Percentiles rank a stretch among this genome's conserved stretches.
These are phyloP conservation scores for Candida hungchunana DNA, from an alignment of 805 yeast species.

Conservation along the genomic window DNA sequence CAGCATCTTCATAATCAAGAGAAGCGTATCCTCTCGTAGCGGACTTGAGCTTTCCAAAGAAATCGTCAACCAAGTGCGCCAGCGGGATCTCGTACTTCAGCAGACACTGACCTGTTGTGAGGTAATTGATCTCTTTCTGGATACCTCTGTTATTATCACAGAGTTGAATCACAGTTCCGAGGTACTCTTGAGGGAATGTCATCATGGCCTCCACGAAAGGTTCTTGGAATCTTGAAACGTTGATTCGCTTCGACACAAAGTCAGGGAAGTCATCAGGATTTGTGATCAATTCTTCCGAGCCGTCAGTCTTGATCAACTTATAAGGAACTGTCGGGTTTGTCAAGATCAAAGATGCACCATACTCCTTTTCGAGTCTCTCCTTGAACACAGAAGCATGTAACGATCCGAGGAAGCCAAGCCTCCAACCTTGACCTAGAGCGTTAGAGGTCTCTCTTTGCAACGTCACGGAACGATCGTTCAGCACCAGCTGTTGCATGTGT, in stretches of 20 bases:
- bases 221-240: constrained; percentile 59
- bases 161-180: constrained; percentile 81
- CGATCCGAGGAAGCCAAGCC: constrained; percentile 91
- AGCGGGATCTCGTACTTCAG: constrained; percentile 79
- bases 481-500: constrained; percentile 78
- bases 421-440: constrained; percentile 97
- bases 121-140: constrained; percentile 73
- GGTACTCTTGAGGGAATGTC: constrained; percentile 85
- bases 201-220: constrained; percentile 89
- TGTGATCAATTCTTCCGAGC: constrained; percentile 59
- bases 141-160: constrained; percentile 83
- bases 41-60: constrained; percentile 90
- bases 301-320: constrained; percentile 64
- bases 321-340: constrained; percentile 98
- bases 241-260: constrained; percentile 31
- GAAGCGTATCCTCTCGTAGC: constrained; percentile 91
- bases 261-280: constrained; percentile 95
- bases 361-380: constrained; percentile 87
- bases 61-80: constrained; percentile 89
- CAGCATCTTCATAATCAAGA: constrained; percentile 90
- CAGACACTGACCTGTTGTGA: constrained; percentile 76
- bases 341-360: constrained; percentile 86
- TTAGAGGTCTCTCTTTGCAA: constrained; percentile 86
- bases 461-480: constrained; percentile 90
- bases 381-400: constrained; percentile 93